These are phyloP conservation scores for Saccharum officinarum DNA, from an alignment of 176 grass and related monocot species.

Conservation along the genomic window DNA sequence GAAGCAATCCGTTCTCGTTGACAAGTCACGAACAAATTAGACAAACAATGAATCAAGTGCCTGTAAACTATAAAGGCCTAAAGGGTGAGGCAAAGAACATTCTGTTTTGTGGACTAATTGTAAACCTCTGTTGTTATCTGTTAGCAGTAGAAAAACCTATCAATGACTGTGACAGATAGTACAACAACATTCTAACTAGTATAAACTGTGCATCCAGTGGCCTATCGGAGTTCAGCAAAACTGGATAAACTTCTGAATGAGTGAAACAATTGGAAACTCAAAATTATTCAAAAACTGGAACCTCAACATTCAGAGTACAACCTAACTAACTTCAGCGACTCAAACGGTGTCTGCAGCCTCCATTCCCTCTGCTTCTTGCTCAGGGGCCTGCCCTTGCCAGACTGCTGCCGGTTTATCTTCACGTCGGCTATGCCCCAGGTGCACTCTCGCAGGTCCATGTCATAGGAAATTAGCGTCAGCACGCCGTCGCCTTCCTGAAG, in stretches of 20 bases:
- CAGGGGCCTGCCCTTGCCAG: constrained; percentile 82
- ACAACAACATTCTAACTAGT: constrained; percentile 3
- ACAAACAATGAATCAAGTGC: constrained; percentile 4
- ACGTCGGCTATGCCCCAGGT: constrained; percentile 88
- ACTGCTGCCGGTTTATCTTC: constrained; percentile 81
- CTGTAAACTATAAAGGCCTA: background rate
- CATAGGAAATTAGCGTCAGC: constrained; percentile 74
- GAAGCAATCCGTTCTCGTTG: constrained; percentile 17
- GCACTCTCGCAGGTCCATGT: constrained; percentile 70
- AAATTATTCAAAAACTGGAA: background rate
- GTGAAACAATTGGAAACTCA: background rate
- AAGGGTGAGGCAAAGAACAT: background rate
- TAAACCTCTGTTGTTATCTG: constrained; percentile 1
- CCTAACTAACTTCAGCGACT: constrained; percentile 68
- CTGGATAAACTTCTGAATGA: background rate
- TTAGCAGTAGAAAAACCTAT: background rate
- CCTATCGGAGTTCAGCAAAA: background rate
- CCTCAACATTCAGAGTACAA: constrained; percentile 80
- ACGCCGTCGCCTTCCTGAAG: constrained; percentile 69
- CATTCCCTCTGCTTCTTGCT: constrained; percentile 96
- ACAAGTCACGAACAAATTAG: background rate
- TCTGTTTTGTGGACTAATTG: background rate
- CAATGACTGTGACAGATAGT: background rate
- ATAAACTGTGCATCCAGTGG: background rate
- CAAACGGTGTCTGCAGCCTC: constrained; percentile 63